Percentiles rank a stretch among this genome's conserved stretches.
Evolutionary conservation across 1,139 yeast genomes (phyloP).

Genomic region (Yamadazyma membranifaciens): DNA sequence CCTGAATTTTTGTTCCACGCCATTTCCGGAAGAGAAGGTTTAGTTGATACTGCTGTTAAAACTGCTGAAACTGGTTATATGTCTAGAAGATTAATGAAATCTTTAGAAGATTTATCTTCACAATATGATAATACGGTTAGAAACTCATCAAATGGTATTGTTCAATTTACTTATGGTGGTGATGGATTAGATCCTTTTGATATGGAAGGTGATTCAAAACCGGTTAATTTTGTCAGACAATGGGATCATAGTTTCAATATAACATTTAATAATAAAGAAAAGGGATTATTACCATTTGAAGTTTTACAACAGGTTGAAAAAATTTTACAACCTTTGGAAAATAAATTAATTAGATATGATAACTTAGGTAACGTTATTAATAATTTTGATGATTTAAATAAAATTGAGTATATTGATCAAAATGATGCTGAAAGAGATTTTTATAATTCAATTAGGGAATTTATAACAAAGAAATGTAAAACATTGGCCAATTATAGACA

Average conservation of each 20-base stretch:
- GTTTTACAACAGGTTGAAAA: slow-evolving; percentile 54
- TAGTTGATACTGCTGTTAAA: slow-evolving; percentile 98
- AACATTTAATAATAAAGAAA: slow-evolving; percentile 57
- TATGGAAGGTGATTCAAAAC: slow-evolving; percentile 98
- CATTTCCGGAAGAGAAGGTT: slow-evolving; percentile 98
- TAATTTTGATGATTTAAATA: slow-evolving; percentile 32
- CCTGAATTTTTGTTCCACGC: slow-evolving; percentile 98
- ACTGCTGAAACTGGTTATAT: slow-evolving; percentile 99
- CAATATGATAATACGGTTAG: slow-evolving; percentile 94
- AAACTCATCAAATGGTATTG: slow-evolving; percentile 93
- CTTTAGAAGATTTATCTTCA: slow-evolving; percentile 91
- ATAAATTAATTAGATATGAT: slow-evolving; percentile 61
- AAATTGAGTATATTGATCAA: slow-evolving; percentile 70
- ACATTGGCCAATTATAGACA: slow-evolving; percentile 58
- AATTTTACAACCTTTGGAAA: slow-evolving; percentile 61
- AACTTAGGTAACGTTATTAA: slow-evolving; percentile 63
- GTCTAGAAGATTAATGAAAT: slow-evolving; percentile 98
- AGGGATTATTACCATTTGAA: slow-evolving; percentile 70
- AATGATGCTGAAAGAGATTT: slow-evolving; percentile 83
- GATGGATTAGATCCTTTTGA: slow-evolving; percentile 98
- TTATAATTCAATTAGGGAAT: slow-evolving; percentile 70
- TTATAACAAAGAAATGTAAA: slow-evolving; percentile 54
- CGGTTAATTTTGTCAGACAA: slow-evolving; percentile 88
- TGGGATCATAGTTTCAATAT: slow-evolving; percentile 90
- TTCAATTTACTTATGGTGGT: slow-evolving; percentile 97